Percentiles rank a stretch among this genome's conserved stretches.
Conservation (phyloP, 257 asterid species). For the Lavandula angustifolia region DNA sequence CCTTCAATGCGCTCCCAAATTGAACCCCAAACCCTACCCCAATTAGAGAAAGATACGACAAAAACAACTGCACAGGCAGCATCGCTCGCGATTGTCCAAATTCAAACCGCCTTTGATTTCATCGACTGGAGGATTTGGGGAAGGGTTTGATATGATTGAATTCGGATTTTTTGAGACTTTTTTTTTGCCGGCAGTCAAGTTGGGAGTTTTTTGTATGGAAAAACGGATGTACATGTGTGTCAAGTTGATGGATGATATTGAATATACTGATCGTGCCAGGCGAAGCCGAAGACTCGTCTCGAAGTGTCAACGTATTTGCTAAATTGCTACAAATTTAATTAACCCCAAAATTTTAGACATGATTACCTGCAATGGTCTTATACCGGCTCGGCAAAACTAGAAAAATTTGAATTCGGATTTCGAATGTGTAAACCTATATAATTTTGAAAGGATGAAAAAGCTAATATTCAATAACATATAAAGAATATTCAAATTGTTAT, state of each 20-base stretch:
- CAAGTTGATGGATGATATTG: not conserved
- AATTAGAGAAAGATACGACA: conserved; percentile 41
- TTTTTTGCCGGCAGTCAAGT: not conserved
- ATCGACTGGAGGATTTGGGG: conserved; percentile 25
- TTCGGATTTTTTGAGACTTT: not conserved
- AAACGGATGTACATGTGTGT: conserved; percentile 30
- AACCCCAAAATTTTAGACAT: not conserved
- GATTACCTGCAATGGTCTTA: too few relatives aligned
- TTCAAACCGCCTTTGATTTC: conserved; percentile 32
- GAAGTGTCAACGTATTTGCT: too few relatives aligned
- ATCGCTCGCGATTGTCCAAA: conserved; percentile 27
- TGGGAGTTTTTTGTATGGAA: conserved; percentile 13
- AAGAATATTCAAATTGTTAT: too few relatives aligned
- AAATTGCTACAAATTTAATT: not conserved
- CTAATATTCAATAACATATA: too few relatives aligned
- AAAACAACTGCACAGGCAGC: conserved; percentile 36
- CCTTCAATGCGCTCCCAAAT: conserved; percentile 65
- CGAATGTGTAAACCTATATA: too few relatives aligned
- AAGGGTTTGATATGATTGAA: conserved; percentile 32
- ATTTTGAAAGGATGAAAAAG: too few relatives aligned
- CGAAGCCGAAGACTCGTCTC: conserved; percentile 15
- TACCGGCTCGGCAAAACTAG: too few relatives aligned
- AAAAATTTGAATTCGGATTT: too few relatives aligned
- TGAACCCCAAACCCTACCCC: conserved; percentile 57
- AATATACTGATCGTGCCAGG: conserved; percentile 18